These are phyloP conservation scores for Pochonia chlamydosporia DNA, from an alignment of 2,329 filamentous ascomycete species.

Conservation along the genomic window DNA sequence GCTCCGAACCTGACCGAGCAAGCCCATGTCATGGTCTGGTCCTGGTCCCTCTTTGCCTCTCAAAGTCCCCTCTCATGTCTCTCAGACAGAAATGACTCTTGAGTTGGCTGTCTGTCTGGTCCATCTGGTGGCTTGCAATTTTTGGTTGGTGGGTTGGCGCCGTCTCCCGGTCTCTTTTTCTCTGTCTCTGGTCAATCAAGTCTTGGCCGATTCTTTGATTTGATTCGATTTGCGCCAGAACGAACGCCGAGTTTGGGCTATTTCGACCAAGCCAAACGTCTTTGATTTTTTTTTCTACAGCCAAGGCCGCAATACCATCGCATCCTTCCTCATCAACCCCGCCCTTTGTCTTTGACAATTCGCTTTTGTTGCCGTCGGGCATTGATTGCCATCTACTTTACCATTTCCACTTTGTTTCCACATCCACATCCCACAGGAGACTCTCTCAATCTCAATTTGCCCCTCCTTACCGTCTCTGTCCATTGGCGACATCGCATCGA, in stretches of 20 bases:
- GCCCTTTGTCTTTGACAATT: neutral
- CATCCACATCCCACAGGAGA: neutral
- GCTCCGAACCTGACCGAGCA: constrained; percentile 12
- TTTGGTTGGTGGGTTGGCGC: no score
- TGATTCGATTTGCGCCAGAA: no score
- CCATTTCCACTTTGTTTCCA: neutral
- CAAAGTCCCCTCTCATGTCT: no score
- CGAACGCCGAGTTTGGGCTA: neutral
- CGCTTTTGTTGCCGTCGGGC: neutral
- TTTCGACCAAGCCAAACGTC: constrained; percentile 1
- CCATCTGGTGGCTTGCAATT: no score
- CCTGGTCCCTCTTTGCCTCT: no score
- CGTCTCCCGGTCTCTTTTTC: no score
- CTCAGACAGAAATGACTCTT: no score
- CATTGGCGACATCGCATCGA: constrained; percentile 1
- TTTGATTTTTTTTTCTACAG: constrained; percentile 6
- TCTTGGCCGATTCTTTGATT: no score
- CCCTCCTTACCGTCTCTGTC: constrained; percentile 1
- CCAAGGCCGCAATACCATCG: neutral
- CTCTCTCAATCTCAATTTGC: neutral
- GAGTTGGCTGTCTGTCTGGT: no score
- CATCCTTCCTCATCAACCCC: neutral
- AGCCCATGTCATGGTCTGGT: no score
- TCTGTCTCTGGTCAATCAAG: no score
- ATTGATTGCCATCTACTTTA: neutral